Conservation (phyloP, 345 rosid species). For the Eucalyptus globulus region DNA sequence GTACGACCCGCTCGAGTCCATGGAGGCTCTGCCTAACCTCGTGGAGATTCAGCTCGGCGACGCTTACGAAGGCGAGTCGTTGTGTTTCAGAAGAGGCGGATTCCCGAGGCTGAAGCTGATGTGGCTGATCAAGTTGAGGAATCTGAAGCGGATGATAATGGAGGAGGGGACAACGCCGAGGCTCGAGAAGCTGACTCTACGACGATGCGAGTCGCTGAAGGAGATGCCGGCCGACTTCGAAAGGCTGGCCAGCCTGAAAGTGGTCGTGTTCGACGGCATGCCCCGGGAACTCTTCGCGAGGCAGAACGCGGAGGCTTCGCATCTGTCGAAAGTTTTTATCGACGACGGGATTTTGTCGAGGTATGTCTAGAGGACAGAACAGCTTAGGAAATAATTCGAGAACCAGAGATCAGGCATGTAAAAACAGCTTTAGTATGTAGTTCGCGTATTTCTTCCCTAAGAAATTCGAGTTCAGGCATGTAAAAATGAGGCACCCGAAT, state of each 20-base stretch:
- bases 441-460: background rate
- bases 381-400: background rate
- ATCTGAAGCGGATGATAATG: background rate
- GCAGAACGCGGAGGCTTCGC: background rate
- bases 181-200: conserved; percentile 4
- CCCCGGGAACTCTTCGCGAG: background rate
- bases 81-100: background rate
- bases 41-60: background rate
- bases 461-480: background rate
- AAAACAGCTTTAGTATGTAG: background rate
- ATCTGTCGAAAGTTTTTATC: background rate
- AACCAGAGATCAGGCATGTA: background rate
- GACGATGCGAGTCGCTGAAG: background rate
- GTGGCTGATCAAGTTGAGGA: background rate
- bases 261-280: conserved; percentile 3
- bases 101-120: conserved; percentile 1
- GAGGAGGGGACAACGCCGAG: conserved; percentile 8
- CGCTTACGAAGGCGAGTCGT: background rate
- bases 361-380: background rate
- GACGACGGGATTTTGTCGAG: background rate
- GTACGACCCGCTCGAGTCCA: background rate
- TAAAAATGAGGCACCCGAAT: background rate
- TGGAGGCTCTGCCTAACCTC: conserved; percentile 9
- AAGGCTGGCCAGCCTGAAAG: background rate
- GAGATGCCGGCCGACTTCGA: conserved; percentile 3